Evolutionary conservation across 352 stramenopile genomes (phyloP).

Genomic region (Globisporangium megalacanthum): DNA sequence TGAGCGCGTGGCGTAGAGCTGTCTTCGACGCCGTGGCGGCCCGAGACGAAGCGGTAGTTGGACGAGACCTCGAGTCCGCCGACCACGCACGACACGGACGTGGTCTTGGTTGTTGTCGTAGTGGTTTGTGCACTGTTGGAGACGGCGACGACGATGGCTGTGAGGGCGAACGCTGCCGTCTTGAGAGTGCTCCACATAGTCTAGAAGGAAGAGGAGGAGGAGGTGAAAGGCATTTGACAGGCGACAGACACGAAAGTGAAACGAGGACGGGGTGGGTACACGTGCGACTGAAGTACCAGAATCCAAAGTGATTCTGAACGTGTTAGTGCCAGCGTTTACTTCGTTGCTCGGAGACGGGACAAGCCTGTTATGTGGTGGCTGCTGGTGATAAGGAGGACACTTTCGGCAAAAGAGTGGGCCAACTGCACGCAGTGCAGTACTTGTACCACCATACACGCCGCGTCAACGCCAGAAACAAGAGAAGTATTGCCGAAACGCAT

Average conservation of each 20-base stretch:
- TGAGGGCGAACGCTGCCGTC: slow-evolving; percentile 1
- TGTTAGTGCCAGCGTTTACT: too few species aligned
- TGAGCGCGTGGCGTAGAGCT: slow-evolving; percentile 36
- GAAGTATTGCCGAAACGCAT: too few species aligned
- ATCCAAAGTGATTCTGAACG: neutral
- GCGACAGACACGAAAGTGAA: slow-evolving; percentile 4
- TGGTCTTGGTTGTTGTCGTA: neutral
- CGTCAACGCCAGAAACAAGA: too few species aligned
- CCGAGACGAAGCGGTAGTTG: slow-evolving; percentile 31
- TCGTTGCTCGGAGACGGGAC: too few species aligned
- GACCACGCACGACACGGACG: slow-evolving; percentile 8
- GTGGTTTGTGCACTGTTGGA: slow-evolving; percentile 7
- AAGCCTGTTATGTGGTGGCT: neutral
- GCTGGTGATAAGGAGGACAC: too few species aligned
- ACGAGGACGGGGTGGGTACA: neutral
- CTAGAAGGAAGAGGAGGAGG: neutral
- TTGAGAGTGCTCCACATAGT: slow-evolving; percentile 15
- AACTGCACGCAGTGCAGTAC: too few species aligned
- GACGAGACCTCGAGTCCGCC: slow-evolving; percentile 12
- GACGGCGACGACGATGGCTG: slow-evolving; percentile 1
- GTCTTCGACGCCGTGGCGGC: slow-evolving; percentile 20
- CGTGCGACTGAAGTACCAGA: neutral
- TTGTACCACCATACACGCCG: too few species aligned
- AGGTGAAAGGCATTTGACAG: neutral
- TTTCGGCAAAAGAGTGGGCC: too few species aligned